These are phyloP conservation scores for Cladosporium sp. DNA, from an alignment of 2,329 filamentous ascomycete genomes.

Conservation along the genomic window DNA sequence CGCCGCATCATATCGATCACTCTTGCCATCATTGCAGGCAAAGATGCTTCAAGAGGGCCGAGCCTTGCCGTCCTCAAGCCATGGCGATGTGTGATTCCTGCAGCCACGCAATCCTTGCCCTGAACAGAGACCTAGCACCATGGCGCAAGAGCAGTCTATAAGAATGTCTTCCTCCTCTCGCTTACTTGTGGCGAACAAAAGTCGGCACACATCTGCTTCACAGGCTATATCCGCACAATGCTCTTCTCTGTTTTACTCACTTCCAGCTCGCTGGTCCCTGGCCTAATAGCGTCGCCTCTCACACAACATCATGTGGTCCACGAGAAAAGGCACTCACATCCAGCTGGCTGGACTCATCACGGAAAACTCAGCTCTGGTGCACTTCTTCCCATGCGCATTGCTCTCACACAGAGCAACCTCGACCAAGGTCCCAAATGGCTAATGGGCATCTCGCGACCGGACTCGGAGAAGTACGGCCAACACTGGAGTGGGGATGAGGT, in stretches of 20 bases:
- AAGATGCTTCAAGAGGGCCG: neutral
- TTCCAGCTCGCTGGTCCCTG: slow-evolving; percentile 17
- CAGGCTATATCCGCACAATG: slow-evolving; percentile 16
- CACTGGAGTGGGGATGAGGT: slow-evolving; percentile 42
- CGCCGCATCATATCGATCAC: slow-evolving; percentile 1
- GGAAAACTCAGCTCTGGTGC: slow-evolving; percentile 24
- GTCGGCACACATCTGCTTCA: neutral
- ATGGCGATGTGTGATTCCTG: neutral
- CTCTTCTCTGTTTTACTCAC: slow-evolving; percentile 19
- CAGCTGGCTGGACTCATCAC: slow-evolving; percentile 27
- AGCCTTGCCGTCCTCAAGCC: slow-evolving; percentile 1
- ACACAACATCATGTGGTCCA: slow-evolving; percentile 25
- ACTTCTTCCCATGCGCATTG: slow-evolving; percentile 32
- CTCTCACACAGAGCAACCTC: slow-evolving; percentile 32
- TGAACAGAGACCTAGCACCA: slow-evolving; percentile 8
- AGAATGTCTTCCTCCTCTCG: neutral
- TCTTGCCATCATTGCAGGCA: neutral
- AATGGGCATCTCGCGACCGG: slow-evolving; percentile 39
- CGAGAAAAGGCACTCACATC: slow-evolving; percentile 26
- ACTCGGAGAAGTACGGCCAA: slow-evolving; percentile 39
- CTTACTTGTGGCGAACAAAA: neutral
- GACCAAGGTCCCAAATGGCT: slow-evolving; percentile 30
- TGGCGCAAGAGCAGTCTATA: slow-evolving; percentile 13
- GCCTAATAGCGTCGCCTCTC: slow-evolving; percentile 22
- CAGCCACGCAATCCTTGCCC: slow-evolving; percentile 5